Evolutionary conservation across 768 basidiomycete species (phyloP), one percentile per base, ranked within the genome.

Genomic region (Psilocybe tampanensis): DNA sequence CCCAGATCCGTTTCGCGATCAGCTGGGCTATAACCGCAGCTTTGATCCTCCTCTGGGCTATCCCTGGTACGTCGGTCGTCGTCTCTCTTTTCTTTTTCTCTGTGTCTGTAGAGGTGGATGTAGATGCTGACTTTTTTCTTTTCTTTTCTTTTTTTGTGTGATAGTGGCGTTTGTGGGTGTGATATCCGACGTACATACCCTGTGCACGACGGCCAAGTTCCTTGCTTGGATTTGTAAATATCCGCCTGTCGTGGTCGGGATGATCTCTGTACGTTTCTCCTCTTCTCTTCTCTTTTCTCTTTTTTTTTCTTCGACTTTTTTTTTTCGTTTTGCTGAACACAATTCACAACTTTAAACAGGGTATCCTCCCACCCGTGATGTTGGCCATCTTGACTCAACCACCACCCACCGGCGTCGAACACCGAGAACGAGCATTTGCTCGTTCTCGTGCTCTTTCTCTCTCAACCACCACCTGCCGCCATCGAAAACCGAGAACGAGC

Each of bases 381-480:
- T 85, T 99, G 49, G 94, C 94, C 0, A 81, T 98, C 17, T 81
- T 99, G 50, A 94, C n/a, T n/a, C n/a, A n/a, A n/a, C n/a, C n/a
- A n/a, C n/a, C n/a, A n/a, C n/a, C n/a, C n/a, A n/a, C n/a, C n/a
- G n/a, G n/a, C n/a, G n/a, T n/a, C n/a, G n/a, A n/a, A n/a, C n/a
- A n/a, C n/a, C n/a, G n/a, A n/a, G n/a, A n/a, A n/a, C n/a, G n/a
- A n/a, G n/a, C n/a, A n/a, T n/a, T n/a, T n/a, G n/a, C n/a, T n/a
- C n/a, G n/a, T n/a, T n/a, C n/a, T n/a, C n/a, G n/a, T n/a, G n/a
- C n/a, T n/a, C n/a, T n/a, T n/a, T n/a, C n/a, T n/a, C n/a, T n/a
- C n/a, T n/a, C n/a, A n/a, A n/a, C n/a, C n/a, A n/a, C n/a, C n/a
- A n/a, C n/a, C n/a, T n/a, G n/a, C n/a, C n/a, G n/a, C n/a, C n/a